Percentiles rank a stretch among this genome's conserved stretches.
Conservation (phyloP, 768 basidiomycete species). For the Lactarius evosmus region DNA sequence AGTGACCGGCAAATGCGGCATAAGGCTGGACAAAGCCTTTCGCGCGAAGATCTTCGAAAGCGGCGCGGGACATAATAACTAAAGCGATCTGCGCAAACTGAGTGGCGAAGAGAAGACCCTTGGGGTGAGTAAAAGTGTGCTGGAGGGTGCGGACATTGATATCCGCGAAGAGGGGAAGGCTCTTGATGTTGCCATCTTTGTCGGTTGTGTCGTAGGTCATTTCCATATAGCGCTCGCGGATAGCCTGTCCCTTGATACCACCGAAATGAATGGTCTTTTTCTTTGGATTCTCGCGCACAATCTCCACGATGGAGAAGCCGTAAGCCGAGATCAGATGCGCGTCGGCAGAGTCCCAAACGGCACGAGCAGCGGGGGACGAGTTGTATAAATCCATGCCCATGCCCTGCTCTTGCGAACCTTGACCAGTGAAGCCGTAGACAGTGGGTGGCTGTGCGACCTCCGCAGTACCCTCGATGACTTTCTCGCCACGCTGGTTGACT, state of each 20-base stretch:
- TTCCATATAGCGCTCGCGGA: conserved; percentile 99
- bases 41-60: conserved; percentile 96
- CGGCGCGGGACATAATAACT: conserved; percentile 97
- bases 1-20: conserved; percentile 96
- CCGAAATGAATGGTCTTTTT: conserved; percentile 98
- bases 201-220: conserved; percentile 98
- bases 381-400: conserved; percentile 99
- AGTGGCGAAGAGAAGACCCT: conserved; percentile 92
- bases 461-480: conserved; percentile 87
- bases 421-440: conserved; percentile 97
- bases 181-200: conserved; percentile 94
- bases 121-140: conserved; percentile 98
- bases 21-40: conserved; percentile 92
- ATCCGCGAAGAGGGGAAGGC: conserved; percentile 92
- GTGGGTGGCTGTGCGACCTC: conserved; percentile 92
- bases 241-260: conserved; percentile 98
- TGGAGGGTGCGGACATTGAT: conserved; percentile 92
- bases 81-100: conserved; percentile 99
- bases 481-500: conserved; percentile 79
- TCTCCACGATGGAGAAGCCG: conserved; percentile 98
- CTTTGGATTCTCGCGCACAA: conserved; percentile 98
- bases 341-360: conserved; percentile 97
- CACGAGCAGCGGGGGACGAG: conserved; percentile 86
- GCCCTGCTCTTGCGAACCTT: conserved; percentile 95
- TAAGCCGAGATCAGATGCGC: conserved; percentile 90